Evolutionary conservation across 2,329 filamentous ascomycete genomes (phyloP).

Genomic region (Mycosphaerella sp.): DNA sequence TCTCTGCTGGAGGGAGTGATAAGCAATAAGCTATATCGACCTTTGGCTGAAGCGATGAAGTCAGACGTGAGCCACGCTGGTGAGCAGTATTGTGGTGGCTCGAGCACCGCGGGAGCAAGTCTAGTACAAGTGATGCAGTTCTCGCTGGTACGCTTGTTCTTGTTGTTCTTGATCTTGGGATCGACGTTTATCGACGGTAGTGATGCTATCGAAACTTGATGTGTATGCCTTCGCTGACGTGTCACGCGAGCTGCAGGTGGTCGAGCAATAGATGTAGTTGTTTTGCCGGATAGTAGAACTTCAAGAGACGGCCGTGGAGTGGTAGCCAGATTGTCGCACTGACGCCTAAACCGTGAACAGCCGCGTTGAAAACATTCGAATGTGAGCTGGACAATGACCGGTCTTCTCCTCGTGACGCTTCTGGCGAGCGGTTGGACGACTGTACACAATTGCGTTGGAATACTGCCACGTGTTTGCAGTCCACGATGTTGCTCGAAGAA

Average conservation of each 20-base stretch:
- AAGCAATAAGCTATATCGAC: slow-evolving; percentile 5
- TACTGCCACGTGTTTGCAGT: background rate
- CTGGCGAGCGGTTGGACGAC: background rate
- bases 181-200: background rate
- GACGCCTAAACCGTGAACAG: background rate
- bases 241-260: slow-evolving; percentile 1
- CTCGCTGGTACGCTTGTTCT: background rate
- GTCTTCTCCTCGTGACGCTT: background rate
- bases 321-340: slow-evolving; percentile 1
- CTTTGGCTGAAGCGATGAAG: slow-evolving; percentile 4
- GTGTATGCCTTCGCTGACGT: background rate
- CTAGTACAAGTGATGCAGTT: slow-evolving; percentile 3
- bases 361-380: background rate
- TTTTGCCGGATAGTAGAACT: background rate
- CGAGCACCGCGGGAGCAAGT: background rate
- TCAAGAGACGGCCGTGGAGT: slow-evolving; percentile 1
- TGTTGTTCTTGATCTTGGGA: no score
- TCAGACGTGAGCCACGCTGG: slow-evolving; percentile 4
- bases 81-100: slow-evolving; percentile 6
- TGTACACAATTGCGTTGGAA: background rate
- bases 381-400: background rate
- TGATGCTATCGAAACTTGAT: background rate
- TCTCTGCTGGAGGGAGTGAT: background rate
- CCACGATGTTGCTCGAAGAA: no score
- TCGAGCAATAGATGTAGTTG: background rate